Conservation (phyloP, 2,329 filamentous ascomycete genomes). For the Camptophora hylomeconis region DNA sequence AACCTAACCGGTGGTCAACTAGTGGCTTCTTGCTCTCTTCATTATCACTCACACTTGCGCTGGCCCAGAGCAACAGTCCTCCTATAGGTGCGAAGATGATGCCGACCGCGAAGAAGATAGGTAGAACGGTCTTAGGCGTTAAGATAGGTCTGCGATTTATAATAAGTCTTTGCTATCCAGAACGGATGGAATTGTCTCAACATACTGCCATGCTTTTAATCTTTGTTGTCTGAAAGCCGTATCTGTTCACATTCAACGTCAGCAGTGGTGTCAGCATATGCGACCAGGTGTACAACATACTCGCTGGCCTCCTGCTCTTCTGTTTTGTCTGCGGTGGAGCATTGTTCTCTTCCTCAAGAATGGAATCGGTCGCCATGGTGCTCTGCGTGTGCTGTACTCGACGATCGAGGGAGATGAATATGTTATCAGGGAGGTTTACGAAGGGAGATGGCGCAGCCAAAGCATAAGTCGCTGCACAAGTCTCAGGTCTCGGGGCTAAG, state of each 20-base stretch:
- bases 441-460: too few species aligned
- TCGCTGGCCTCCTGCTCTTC: slow-evolving; percentile 85
- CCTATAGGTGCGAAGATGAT: slow-evolving; percentile 91
- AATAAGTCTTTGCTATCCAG: slow-evolving; percentile 10
- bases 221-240: slow-evolving; percentile 95
- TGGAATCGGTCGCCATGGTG: too few species aligned
- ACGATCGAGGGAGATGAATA: too few species aligned
- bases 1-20: slow-evolving; percentile 48
- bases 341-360: too few species aligned
- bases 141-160: slow-evolving; percentile 62
- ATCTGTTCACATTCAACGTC: slow-evolving; percentile 40
- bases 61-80: slow-evolving; percentile 74
- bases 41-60: slow-evolving; percentile 65
- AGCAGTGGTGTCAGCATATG: slow-evolving; percentile 6
- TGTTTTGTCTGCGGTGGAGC: slow-evolving; percentile 64
- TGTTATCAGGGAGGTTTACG: too few species aligned
- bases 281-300: slow-evolving; percentile 39
- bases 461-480: too few species aligned
- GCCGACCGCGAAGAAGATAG: slow-evolving; percentile 80
- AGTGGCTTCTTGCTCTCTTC: neutral
- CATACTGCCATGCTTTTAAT: slow-evolving; percentile 96
- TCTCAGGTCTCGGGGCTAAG: too few species aligned
- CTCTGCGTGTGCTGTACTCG: too few species aligned
- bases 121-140: slow-evolving; percentile 84
- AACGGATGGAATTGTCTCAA: slow-evolving; percentile 18